Conservation (phyloP, 164 flowering plant species). For the Tetrastigma voinierianum region DNA sequence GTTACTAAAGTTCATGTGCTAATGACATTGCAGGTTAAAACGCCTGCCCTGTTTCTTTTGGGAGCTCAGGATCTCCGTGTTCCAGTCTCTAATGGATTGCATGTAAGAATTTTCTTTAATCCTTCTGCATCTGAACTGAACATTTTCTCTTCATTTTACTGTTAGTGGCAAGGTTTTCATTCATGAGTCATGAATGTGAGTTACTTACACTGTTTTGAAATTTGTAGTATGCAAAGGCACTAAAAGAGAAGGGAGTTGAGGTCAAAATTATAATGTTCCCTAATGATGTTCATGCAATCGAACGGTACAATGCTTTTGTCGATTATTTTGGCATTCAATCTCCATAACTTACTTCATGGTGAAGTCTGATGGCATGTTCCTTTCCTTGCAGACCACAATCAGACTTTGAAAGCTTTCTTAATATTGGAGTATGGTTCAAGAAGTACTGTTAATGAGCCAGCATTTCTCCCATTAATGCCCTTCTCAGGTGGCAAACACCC, state of each 20-base stretch:
- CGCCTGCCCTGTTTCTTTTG: constrained; percentile 81
- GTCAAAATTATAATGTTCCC: constrained; percentile 79
- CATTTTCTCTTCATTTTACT: not conserved
- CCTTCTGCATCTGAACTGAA: not conserved
- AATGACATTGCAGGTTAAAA: constrained; percentile 67
- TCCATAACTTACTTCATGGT: not conserved
- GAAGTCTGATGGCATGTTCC: constrained; percentile 8
- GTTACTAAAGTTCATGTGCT: not conserved
- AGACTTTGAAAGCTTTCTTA: constrained; percentile 88
- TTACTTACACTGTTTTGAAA: not conserved
- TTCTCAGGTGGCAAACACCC: not conserved
- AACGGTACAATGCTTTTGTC: constrained; percentile 40
- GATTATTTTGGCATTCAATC: not conserved
- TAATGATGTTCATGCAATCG: constrained; percentile 66
- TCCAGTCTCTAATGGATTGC: constrained; percentile 82
- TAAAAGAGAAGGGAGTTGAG: constrained; percentile 75
- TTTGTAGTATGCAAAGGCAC: constrained; percentile 74
- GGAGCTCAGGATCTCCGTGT: constrained; percentile 95
- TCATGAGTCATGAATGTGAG: not conserved
- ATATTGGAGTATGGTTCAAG: constrained; percentile 95
- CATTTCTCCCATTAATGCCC: constrained; percentile 1
- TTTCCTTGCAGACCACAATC: constrained; percentile 79
- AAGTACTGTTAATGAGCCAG: constrained; percentile 58
- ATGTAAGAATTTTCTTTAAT: constrained; percentile 42
- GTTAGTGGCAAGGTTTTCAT: not conserved